Base-by-base conservation (phyloP, 169 alveolate species). In the Plasmodium vivax region DNA sequence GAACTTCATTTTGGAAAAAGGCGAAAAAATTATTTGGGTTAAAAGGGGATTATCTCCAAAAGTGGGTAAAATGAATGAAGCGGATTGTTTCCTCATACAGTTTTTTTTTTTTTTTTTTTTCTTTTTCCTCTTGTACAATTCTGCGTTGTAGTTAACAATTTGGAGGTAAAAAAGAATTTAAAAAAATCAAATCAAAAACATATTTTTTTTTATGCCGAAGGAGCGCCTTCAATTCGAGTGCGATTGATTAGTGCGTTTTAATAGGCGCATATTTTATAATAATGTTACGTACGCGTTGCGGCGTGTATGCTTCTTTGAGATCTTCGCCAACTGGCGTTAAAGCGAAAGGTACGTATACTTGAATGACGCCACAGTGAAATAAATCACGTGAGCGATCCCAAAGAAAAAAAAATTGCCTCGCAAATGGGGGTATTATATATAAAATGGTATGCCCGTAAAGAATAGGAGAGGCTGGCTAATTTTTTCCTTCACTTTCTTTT, bases 1-100 rank as follows among this genome's bases (percentile, higher is more conserved):
- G 23, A 87, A 56, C 87, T 87, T 87, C 93, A 87, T 87, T 87
- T 87, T 87, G 80, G 19, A 75, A 54, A 16, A 54, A 75, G 14
- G 27, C 41, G 93, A 45, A 87, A 87, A 56, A 2, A 56, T 74
- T 30, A 68, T 68, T 19, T 23, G n/a, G 38, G 47, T 16, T 8
- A 47, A 32, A 83, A 27, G 51, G 36, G 45, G 16, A 38, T 71
- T 84, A 43, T 84, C 45, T 72, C 54, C 32, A 68, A 84, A 84
- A 8, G 32, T 68, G 41, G 38, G n/a, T 68, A 68, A 23, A 68
- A 68, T 30, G 32, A 27, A 68, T 23, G 77, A 30, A 6, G 38
- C 34, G 38, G 32, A 27, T 68, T 68, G 43, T 68, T 68, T 68
- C 38, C 14, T 68, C 0, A 8, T 23, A 62, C 0, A 68, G 38